These are phyloP conservation scores for Aristolochia californica DNA, from an alignment of 164 flowering plant genomes.

Conservation along the genomic window DNA sequence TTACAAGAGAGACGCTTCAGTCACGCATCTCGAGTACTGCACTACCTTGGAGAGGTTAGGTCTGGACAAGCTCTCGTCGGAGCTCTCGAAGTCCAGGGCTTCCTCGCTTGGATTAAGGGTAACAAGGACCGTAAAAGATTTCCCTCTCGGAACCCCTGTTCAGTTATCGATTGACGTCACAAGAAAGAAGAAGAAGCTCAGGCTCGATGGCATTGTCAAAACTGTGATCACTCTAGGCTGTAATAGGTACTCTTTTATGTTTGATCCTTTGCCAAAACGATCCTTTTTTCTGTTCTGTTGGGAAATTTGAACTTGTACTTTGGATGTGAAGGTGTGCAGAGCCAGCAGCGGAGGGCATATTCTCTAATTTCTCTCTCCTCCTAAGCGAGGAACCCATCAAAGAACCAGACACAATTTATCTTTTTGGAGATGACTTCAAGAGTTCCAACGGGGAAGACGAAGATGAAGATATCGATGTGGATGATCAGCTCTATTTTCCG, in stretches of 20 bases:
- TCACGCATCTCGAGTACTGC: conserved; percentile 72
- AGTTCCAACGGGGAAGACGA: conserved; percentile 11
- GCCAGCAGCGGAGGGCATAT: conserved; percentile 62
- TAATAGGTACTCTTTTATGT: conserved; percentile 39
- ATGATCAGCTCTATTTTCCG: conserved; percentile 77
- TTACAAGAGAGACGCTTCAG: conserved; percentile 54
- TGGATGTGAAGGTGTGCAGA: conserved; percentile 55
- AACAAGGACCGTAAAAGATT: conserved; percentile 67
- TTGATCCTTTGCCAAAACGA: background rate
- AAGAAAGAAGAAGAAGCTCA: conserved; percentile 54
- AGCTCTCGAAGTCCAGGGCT: conserved; percentile 59
- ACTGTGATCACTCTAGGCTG: conserved; percentile 76
- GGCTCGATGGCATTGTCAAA: conserved; percentile 74
- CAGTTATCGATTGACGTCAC: conserved; percentile 72
- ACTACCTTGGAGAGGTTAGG: conserved; percentile 94
- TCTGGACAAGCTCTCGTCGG: conserved; percentile 50
- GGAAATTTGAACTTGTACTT: background rate
- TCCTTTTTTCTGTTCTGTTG: background rate
- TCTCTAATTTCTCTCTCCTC: conserved; percentile 65
- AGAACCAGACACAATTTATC: conserved; percentile 44
- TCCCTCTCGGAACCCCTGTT: conserved; percentile 74
- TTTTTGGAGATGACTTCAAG: conserved; percentile 30
- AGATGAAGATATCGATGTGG: conserved; percentile 47
- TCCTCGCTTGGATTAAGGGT: conserved; percentile 71
- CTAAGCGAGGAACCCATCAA: conserved; percentile 69